A percentile compares a stretch with the other conserved stretches of the same genome.
phyloP scores from a whole-genome alignment of 306 rosid species.

The Alnus glutinosa region DNA sequence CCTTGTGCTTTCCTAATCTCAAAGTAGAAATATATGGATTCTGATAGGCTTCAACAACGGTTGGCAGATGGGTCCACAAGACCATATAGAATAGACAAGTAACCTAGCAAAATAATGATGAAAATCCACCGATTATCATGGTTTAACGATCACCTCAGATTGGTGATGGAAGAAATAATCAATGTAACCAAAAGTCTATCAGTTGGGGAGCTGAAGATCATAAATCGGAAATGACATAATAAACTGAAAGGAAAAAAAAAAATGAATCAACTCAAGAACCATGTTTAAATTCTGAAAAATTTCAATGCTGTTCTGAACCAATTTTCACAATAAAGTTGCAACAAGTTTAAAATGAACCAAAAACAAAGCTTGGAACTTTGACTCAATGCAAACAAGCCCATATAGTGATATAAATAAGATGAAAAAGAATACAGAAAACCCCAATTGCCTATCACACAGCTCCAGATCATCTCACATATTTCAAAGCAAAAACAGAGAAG shows the following conservation, averaged over 20 bases:
- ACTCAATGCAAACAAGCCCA: not conserved
- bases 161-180: not conserved
- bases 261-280: not conserved
- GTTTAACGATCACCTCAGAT: not conserved
- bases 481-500: not conserved
- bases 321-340: not conserved
- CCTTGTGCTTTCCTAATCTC: too few species aligned
- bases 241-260: conserved; percentile 2
- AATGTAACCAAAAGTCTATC: not conserved
- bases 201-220: not conserved
- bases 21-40: not conserved
- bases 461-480: not conserved
- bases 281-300: not conserved
- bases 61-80: not conserved
- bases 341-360: not conserved
- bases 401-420: not conserved
- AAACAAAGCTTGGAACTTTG: not conserved
- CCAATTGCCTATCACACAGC: not conserved
- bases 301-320: not conserved
- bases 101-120: too few species aligned
- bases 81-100: not conserved
- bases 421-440: not conserved
- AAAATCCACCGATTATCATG: not conserved
- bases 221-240: not conserved
- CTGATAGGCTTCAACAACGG: not conserved